phyloP scores from a whole-genome alignment of 2,329 filamentous ascomycete genomes.

The Zymoseptoria pseudotritici region DNA sequence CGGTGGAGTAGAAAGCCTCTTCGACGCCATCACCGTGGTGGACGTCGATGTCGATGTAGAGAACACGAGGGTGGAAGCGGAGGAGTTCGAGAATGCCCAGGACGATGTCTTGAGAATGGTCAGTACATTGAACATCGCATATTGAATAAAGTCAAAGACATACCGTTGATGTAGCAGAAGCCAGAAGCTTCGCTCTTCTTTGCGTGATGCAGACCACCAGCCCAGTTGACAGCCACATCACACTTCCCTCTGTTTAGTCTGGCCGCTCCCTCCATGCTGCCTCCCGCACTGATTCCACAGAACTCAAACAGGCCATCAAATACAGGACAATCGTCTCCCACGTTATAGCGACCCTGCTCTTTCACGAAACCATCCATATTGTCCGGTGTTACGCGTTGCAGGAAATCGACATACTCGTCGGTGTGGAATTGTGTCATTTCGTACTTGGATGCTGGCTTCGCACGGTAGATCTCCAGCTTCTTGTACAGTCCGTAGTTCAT shows the following conservation, averaged over 20 bases:
- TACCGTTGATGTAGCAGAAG: conserved; percentile 44
- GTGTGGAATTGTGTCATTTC: conserved; percentile 70
- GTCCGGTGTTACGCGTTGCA: conserved; percentile 87
- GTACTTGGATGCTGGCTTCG: conserved; percentile 50
- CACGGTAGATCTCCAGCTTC: conserved; percentile 61
- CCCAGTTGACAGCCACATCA: conserved; percentile 55
- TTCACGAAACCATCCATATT: conserved; percentile 93
- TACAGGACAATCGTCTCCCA: conserved; percentile 57
- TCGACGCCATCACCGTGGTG: conserved; percentile 63
- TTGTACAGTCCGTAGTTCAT: conserved; percentile 70
- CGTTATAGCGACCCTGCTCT: conserved; percentile 75
- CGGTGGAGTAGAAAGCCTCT: conserved; percentile 64
- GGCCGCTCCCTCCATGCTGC: conserved; percentile 64
- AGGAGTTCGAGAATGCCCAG: conserved; percentile 59
- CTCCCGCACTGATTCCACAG: conserved; percentile 62
- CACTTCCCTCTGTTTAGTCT: conserved; percentile 60
- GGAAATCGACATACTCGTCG: conserved; percentile 65
- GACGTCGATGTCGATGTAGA: conserved; percentile 62
- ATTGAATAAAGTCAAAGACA: conserved; percentile 1
- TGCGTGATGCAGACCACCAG: conserved; percentile 42
- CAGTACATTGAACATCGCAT: background rate
- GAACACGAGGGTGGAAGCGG: conserved; percentile 55
- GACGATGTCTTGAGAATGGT: conserved; percentile 48
- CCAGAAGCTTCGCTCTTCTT: conserved; percentile 43
- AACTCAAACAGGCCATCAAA: conserved; percentile 66